Base-by-base conservation (phyloP, 495 filamentous ascomycete genomes). In the Zalerion maritima region DNA sequence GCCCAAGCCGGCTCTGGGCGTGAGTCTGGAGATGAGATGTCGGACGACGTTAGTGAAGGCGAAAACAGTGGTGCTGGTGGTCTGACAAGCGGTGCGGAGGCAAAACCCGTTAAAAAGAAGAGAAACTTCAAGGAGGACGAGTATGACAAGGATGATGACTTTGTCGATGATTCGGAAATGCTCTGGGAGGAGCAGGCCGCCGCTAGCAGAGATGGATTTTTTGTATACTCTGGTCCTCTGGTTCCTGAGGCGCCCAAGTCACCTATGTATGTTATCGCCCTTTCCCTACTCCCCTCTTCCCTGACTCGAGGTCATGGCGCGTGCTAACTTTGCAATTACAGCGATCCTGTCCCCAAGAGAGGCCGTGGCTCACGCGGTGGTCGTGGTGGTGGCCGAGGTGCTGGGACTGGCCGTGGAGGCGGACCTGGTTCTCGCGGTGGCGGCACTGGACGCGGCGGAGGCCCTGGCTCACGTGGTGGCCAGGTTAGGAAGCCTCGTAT, bases 101-200 rank as follows among this genome's bases (percentile, higher is more conserved):
- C 73, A 42, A 79, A 78, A 43, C 69, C 71, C 20, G 60, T 60
- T 15, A 56, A 64, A 29, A 71, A 71, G 50, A 77, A 80, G 52
- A 62, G 91, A 24, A 80, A 75, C 57, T 79, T 75, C 64, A 92
- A 89, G 57, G 77, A 86, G 37, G 89, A 97, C 42, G 81, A 92
- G 36, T 97, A 97, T 44, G 85, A 94, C 54, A 83, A 83, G 38
- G 82, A 89, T 30, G 89, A 97, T 45, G 87, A 85, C 19, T 97
- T 97, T 49, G 87, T 97, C 32, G 89, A 97, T 47, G 89, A 97
- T 52, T 87, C 82, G 9, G 89, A 97, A 46, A 45, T 94, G 57
- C 68, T 87, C 5, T 97, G 86, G 84, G 84, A 96, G 55, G 82
- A 93, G 52, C 81, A 87, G 49, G 87, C 89, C 13, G 82, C 85